phyloP scores from a whole-genome alignment of 2,329 filamentous ascomycete genomes.

The Aspergillus sclerotialis region DNA sequence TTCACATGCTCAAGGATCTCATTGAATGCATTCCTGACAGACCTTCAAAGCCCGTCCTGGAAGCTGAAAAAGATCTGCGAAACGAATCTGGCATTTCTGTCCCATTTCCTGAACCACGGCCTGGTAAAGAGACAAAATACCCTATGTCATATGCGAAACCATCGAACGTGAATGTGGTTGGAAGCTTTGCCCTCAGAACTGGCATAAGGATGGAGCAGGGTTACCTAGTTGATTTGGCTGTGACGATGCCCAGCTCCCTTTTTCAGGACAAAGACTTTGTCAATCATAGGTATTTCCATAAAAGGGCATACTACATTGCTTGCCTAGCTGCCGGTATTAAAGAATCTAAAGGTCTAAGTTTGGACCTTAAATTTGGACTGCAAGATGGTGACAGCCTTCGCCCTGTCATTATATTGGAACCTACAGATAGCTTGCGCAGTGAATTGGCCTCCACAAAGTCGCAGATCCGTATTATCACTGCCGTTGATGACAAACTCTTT shows the following conservation, averaged over 20 bases:
- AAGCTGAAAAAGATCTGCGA: constrained; percentile 62
- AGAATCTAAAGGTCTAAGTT: constrained; percentile 45
- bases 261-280: constrained; percentile 95
- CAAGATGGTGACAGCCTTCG: constrained; percentile 69
- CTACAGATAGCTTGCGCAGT: constrained; percentile 23
- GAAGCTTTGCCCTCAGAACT: constrained; percentile 74
- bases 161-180: constrained; percentile 73
- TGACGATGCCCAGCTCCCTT: constrained; percentile 71
- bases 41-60: constrained; percentile 46
- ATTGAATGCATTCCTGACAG: constrained; percentile 52
- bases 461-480: constrained; percentile 70
- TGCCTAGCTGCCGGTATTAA: constrained; percentile 68
- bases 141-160: constrained; percentile 74
- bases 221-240: constrained; percentile 70
- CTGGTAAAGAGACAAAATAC: constrained; percentile 69
- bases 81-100: constrained; percentile 63
- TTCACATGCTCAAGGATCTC: constrained; percentile 49
- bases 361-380: constrained; percentile 57
- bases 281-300: constrained; percentile 90
- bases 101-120: constrained; percentile 77
- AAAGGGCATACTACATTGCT: constrained; percentile 84
- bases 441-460: constrained; percentile 41
- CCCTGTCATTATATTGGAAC: constrained; percentile 54
- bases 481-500: constrained; percentile 63
- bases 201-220: constrained; percentile 53